phyloP scores from a whole-genome alignment of 345 rosid genomes.

The Hirschfeldia incana region DNA sequence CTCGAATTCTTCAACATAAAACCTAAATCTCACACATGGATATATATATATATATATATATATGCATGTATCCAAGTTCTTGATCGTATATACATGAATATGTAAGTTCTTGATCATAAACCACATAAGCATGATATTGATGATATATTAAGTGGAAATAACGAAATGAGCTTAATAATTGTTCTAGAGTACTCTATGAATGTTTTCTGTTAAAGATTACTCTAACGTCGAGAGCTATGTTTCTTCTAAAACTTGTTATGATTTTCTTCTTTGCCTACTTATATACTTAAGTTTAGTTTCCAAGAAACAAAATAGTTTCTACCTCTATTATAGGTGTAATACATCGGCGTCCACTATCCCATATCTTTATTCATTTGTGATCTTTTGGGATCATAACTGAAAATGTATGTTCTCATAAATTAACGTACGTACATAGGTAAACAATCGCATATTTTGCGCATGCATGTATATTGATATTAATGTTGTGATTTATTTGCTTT shows the following conservation, averaged over 20 bases:
- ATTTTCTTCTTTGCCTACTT: neutral
- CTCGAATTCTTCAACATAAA: neutral
- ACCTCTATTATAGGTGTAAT: neutral
- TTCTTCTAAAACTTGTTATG: neutral
- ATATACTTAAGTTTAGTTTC: neutral
- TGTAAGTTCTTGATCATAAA: constrained; percentile 13
- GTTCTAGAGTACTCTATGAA: constrained; percentile 9
- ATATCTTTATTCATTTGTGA: neutral
- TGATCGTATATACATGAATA: constrained; percentile 12
- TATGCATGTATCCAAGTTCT: neutral
- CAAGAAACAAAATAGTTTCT: neutral
- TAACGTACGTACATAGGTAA: neutral
- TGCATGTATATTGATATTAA: neutral
- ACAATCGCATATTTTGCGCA: neutral
- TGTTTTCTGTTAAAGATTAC: neutral
- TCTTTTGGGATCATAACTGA: neutral
- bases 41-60: neutral
- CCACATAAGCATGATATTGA: neutral
- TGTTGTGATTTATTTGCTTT: constrained; percentile 43
- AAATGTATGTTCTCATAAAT: neutral
- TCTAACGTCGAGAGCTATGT: neutral
- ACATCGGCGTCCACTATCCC: neutral
- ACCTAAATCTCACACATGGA: neutral
- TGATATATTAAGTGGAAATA: constrained; percentile 30
- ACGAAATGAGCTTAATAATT: constrained; percentile 53